phyloP scores from a whole-genome alignment of 2,329 filamentous ascomycete genomes.

The Colletotrichum falcatum region DNA sequence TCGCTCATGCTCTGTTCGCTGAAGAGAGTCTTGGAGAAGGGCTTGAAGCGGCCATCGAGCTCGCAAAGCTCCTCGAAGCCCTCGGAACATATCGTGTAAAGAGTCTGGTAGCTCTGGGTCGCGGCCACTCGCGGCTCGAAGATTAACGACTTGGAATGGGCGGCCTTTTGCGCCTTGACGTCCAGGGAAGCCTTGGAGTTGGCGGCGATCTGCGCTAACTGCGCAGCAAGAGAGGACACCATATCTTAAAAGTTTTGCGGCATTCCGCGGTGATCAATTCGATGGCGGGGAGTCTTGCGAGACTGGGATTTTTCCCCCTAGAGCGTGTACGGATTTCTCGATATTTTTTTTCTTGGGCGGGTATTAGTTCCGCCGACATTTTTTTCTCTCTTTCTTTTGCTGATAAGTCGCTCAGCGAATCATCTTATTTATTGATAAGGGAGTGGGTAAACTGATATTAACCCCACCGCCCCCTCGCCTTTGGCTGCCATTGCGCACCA shows the following conservation, averaged over 20 bases:
- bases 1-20: conserved; percentile 92
- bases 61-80: conserved; percentile 93
- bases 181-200: conserved; percentile 92
- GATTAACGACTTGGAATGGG: conserved; percentile 94
- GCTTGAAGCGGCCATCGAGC: conserved; percentile 82
- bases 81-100: conserved; percentile 88
- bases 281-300: conserved; percentile 38
- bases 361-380: conserved; percentile 44
- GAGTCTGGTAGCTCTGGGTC: conserved; percentile 88
- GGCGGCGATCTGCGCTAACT: conserved; percentile 91
- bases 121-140: conserved; percentile 89
- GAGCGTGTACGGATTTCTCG: conserved; percentile 42
- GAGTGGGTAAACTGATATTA: background rate
- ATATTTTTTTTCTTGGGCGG: conserved; percentile 45
- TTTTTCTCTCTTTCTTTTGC: conserved; percentile 29
- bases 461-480: conserved; percentile 18
- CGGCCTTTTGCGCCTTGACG: conserved; percentile 90
- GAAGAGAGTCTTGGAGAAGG: conserved; percentile 85
- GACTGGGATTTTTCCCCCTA: conserved; percentile 17
- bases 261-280: conserved; percentile 37
- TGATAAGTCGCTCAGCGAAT: conserved; percentile 46
- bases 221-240: conserved; percentile 89
- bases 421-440: conserved; percentile 23
- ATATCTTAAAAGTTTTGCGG: conserved; percentile 59
- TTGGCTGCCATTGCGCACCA: background rate